Percentiles rank a stretch among this genome's conserved stretches.
Evolutionary conservation across 2,329 filamentous ascomycete species (phyloP).

Genomic region (Cordyceps pruinosa): DNA sequence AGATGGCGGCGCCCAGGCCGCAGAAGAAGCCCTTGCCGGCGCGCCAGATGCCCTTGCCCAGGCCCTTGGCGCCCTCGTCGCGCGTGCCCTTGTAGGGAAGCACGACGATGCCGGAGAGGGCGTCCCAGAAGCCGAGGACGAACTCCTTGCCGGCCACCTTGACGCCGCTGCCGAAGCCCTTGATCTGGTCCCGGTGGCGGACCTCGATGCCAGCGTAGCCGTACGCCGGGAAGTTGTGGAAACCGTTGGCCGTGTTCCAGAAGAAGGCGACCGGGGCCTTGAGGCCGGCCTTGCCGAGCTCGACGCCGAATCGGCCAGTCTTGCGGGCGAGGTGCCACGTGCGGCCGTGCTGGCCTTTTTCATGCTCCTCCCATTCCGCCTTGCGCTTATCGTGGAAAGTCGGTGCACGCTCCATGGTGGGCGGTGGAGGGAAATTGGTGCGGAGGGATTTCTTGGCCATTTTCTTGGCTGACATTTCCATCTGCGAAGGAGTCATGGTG

Average conservation of each 20-base stretch:
- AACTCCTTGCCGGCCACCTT: conserved; percentile 60
- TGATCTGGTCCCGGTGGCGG: conserved; percentile 57
- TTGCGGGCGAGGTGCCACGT: conserved; percentile 23
- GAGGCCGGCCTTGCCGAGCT: conserved; percentile 53
- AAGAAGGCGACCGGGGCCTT: conserved; percentile 63
- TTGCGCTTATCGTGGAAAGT: conserved; percentile 19
- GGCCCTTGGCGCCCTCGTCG: conserved; percentile 53
- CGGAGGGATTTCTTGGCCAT: conserved; percentile 31
- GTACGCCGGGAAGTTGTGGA: conserved; percentile 65
- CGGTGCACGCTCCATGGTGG: conserved; percentile 12
- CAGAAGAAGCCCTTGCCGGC: conserved; percentile 36
- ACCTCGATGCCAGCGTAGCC: conserved; percentile 59
- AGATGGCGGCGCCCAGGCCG: conserved; percentile 33
- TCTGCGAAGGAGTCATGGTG: conserved; percentile 20
- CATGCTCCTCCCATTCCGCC: conserved; percentile 20
- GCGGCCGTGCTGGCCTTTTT: conserved; percentile 22
- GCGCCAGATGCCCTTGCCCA: conserved; percentile 51
- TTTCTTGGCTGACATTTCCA: conserved; percentile 24
- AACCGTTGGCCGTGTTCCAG: conserved; percentile 61
- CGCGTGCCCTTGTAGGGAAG: conserved; percentile 58
- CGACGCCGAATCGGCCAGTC: conserved; percentile 50
- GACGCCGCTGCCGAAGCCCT: conserved; percentile 52
- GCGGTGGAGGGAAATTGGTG: conserved; percentile 42
- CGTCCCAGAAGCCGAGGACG: conserved; percentile 59
- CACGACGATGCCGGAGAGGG: conserved; percentile 57